Base-by-base conservation (phyloP, 1,284 basidiomycete species). In the Violaceomyces palustris region DNA sequence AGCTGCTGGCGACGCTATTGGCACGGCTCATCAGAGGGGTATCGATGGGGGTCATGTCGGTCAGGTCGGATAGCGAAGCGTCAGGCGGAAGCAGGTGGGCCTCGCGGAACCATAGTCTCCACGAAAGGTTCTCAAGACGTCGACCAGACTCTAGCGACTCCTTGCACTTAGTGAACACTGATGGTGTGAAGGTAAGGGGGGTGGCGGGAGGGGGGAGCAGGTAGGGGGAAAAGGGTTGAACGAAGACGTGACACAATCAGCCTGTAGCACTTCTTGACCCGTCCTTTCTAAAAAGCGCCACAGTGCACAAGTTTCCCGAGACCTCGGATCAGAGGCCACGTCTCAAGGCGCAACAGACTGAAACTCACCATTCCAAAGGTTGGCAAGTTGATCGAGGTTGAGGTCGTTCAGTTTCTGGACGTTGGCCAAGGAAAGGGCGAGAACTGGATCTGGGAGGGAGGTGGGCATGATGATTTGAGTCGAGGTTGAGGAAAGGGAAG, bases 151-250 rank as follows among this genome's bases (percentile, higher is more conserved):
- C 80, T 8, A 90, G 75, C 4, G 82, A 83, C 58, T 82, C 80
- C 72, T 86, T 87, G 76, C 85, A 88, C 69, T 87, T 86, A 45
- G 85, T 83, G 67, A 89, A 88, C 10, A 89, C 87, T 89, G 45
- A 11, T 18, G 3, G 25, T 3, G 35, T 29, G 9, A 7, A 7
- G 35, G n/a, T 12, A 37, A 9, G 35, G 26, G 19, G 24, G 38
- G 24, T n/a, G 12, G 6, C 9, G 19, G 38, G 36, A 24, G 11
- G 29, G 17, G 29, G 35, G n/a, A 41, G 15, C n/a, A n/a, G n/a
- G n/a, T n/a, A n/a, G n/a, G n/a, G n/a, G n/a, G n/a, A n/a, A n/a
- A n/a, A n/a, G n/a, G n/a, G n/a, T n/a, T n/a, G n/a, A n/a, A n/a
- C n/a, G n/a, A n/a, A n/a, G n/a, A n/a, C n/a, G n/a, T n/a, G n/a